Conservation (phyloP, 2,329 filamentous ascomycete species). For the Fusarium guadeloupense region DNA sequence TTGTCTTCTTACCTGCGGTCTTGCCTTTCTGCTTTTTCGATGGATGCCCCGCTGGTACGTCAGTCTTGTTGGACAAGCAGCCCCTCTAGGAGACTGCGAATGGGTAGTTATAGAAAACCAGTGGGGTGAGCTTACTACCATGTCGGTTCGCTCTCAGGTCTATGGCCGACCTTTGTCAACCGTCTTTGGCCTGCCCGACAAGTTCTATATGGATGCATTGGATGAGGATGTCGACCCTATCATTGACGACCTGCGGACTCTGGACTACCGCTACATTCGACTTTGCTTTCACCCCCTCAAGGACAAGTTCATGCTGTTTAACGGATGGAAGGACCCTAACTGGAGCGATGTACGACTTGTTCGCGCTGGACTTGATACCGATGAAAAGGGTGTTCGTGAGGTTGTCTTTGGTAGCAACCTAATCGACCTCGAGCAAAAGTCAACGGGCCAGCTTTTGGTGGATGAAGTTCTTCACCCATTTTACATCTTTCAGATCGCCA, state of each 20-base stretch:
- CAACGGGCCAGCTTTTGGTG: constrained; percentile 80
- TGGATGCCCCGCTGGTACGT: constrained; percentile 94
- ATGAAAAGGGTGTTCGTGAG: constrained; percentile 85
- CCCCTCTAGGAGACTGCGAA: constrained; percentile 76
- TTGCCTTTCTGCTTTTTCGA: constrained; percentile 84
- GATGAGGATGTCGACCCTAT: constrained; percentile 77
- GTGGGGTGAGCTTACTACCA: constrained; percentile 90
- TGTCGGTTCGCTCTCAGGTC: constrained; percentile 66
- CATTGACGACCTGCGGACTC: constrained; percentile 75
- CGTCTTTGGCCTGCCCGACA: constrained; percentile 74
- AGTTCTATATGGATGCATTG: constrained; percentile 62
- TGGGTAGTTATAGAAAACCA: constrained; percentile 99
- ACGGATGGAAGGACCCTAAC: constrained; percentile 91
- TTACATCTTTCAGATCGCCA: constrained; percentile 97
- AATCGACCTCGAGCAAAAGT: constrained; percentile 94
- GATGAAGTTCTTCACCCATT: constrained; percentile 98
- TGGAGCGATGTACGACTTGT: constrained; percentile 84
- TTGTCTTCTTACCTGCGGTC: constrained; percentile 76
- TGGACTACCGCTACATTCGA: constrained; percentile 94
- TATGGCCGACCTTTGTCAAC: constrained; percentile 67
- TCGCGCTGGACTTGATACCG: constrained; percentile 82
- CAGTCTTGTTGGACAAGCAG: constrained; percentile 73
- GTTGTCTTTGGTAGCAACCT: constrained; percentile 88
- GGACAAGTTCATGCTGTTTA: constrained; percentile 87
- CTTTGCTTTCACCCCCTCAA: constrained; percentile 90